phyloP scores from a whole-genome alignment of 345 rosid species.

The Combretum micranthum region DNA sequence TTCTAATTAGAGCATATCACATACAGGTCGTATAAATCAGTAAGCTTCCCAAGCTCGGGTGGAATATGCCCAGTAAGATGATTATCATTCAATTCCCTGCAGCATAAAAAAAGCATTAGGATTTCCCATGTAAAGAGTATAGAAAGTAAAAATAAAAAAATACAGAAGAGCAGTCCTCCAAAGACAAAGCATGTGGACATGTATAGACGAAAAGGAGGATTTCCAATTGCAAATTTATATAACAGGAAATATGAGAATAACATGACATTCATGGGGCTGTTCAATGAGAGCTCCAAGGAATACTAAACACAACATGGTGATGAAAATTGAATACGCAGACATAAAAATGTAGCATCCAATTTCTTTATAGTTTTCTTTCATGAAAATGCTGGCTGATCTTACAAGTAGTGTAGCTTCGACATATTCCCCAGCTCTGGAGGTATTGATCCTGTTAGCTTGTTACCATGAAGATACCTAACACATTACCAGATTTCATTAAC shows the following conservation, averaged over 20 bases:
- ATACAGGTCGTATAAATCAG: slow-evolving; percentile 92
- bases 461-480: slow-evolving; percentile 72
- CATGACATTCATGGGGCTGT: too few relatives aligned
- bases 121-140: background rate
- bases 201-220: too few relatives aligned
- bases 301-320: too few relatives aligned
- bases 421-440: slow-evolving; percentile 96
- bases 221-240: too few relatives aligned
- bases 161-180: too few relatives aligned
- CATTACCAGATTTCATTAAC: background rate
- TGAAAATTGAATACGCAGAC: background rate
- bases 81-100: slow-evolving; percentile 92
- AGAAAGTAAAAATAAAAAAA: background rate
- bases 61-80: slow-evolving; percentile 66
- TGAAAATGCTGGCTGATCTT: slow-evolving; percentile 7
- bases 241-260: too few relatives aligned
- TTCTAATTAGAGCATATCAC: slow-evolving; percentile 9
- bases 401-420: slow-evolving; percentile 96
- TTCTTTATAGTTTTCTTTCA: background rate
- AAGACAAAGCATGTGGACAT: too few relatives aligned
- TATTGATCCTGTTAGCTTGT: slow-evolving; percentile 72
- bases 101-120: slow-evolving; percentile 5
- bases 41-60: slow-evolving; percentile 91
- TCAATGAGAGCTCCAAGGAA: too few relatives aligned
- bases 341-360: background rate